Evolutionary conservation across 768 basidiomycete species (phyloP).

Genomic region (Strobilomyces confusus): DNA sequence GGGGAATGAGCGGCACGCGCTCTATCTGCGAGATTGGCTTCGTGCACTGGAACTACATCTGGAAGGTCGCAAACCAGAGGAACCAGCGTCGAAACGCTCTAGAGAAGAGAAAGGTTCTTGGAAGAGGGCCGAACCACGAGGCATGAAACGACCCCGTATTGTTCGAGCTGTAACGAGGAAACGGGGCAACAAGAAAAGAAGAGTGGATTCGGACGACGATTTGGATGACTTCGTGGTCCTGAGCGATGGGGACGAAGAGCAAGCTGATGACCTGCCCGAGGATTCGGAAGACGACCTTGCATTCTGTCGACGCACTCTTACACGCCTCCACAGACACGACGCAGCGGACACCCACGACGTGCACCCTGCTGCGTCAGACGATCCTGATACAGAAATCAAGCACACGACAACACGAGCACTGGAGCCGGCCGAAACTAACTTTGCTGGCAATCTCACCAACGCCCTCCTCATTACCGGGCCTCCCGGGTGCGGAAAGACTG

Average conservation of each 20-base stretch:
- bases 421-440: conserved; percentile 19
- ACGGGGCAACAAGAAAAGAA: conserved; percentile 50
- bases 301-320: conserved; percentile 23
- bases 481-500: conserved; percentile 84
- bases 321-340: conserved; percentile 15
- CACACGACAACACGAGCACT: conserved; percentile 8
- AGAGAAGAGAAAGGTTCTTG: conserved; percentile 18
- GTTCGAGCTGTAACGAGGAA: conserved; percentile 49
- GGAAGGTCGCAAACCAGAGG: conserved; percentile 6
- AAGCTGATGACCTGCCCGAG: conserved; percentile 30
- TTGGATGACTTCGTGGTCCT: conserved; percentile 55
- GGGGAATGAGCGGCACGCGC: conserved; percentile 68
- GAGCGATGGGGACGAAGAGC: conserved; percentile 33
- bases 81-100: background rate
- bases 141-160: conserved; percentile 56
- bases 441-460: conserved; percentile 63
- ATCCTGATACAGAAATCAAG: conserved; percentile 1
- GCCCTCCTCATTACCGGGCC: conserved; percentile 85
- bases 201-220: conserved; percentile 52
- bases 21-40: conserved; percentile 78
- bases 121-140: conserved; percentile 30
- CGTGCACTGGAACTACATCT: conserved; percentile 61
- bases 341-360: background rate
- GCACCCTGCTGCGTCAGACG: background rate
- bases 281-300: conserved; percentile 37